These are phyloP conservation scores for Fibroporia radiculosa DNA, from an alignment of 768 basidiomycete species.

Conservation along the genomic window DNA sequence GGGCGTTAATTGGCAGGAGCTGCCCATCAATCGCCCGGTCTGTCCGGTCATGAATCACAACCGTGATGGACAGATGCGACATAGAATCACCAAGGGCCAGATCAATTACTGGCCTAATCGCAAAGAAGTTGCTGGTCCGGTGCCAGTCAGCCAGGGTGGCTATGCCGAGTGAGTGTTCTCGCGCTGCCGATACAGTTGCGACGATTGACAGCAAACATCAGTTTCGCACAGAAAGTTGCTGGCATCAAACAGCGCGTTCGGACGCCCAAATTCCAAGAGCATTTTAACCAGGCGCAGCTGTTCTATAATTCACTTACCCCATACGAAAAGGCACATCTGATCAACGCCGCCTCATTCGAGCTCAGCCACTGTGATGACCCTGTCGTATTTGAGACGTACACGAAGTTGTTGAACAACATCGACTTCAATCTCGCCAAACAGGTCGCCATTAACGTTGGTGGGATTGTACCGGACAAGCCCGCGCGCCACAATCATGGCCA, in stretches of 20 bases:
- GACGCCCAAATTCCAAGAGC: conserved; percentile 72
- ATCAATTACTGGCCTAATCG: conserved; percentile 87
- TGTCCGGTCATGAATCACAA: conserved; percentile 70
- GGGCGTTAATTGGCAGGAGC: conserved; percentile 72
- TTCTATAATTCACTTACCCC: conserved; percentile 77
- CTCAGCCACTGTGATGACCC: conserved; percentile 78
- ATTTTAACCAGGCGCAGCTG: conserved; percentile 66
- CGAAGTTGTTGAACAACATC: conserved; percentile 62
- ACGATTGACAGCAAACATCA: conserved; percentile 13
- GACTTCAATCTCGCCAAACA: conserved; percentile 63
- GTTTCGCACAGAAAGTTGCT: conserved; percentile 39
- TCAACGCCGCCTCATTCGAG: conserved; percentile 71
- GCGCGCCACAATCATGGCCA: conserved; percentile 50
- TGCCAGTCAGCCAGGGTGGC: conserved; percentile 43
- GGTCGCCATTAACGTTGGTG: conserved; percentile 62
- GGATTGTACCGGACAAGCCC: conserved; percentile 45
- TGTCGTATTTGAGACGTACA: conserved; percentile 59
- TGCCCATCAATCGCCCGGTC: conserved; percentile 78
- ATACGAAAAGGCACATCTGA: conserved; percentile 66
- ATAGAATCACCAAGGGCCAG: conserved; percentile 46
- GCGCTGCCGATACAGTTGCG: neutral
- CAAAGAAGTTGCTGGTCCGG: conserved; percentile 39
- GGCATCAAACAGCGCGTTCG: conserved; percentile 56
- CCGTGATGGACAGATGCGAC: conserved; percentile 52
- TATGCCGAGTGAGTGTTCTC: conserved; percentile 40